Base-by-base conservation (phyloP, 78 protist species). In the Goniomonas avonlea region DNA sequence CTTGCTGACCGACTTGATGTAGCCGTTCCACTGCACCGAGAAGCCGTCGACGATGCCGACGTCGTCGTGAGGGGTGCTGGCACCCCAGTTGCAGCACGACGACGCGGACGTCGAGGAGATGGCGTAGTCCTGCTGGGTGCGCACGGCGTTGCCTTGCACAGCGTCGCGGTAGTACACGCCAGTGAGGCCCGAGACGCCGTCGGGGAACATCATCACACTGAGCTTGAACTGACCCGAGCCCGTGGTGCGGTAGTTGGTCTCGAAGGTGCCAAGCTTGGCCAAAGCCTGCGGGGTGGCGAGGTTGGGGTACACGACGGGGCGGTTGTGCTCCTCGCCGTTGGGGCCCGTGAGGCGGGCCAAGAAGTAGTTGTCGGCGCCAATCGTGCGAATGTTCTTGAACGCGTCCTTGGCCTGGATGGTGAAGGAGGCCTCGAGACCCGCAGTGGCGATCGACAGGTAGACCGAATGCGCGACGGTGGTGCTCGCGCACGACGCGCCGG, bases 141-240 rank as follows among this genome's bases (percentile, higher is more conserved):
- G n/a, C 8, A 23, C 75, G n/a, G 15, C 31, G 37, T 41, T 41
- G 34, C 34, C 13, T 18, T 41, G 20, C 1, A 7, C 7, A 23
- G 41, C 34, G 34, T 68, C 75, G 48, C 75, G 75, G 34, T 41
- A 68, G 75, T 68, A 68, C n/a, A 25, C 27, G n/a, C 75, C 75
- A 2, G n/a, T 7, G 34, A 68, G 48, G 9, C 75, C 75, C 3
- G 15, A 23, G 58, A 15, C 34, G 15, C 41, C 20, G n/a, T 48
- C 75, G n/a, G n/a, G n/a, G n/a, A n/a, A n/a, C 9, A 41, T 1
- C 29, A 27, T 39, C 7, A 68, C 25, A 23, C 23, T 53, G 39
- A 68, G 20, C 20, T 32, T 27, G 34, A 68, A 68, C 11, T 11
- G 13, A 18, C 75, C 75, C 11, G 58, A 41, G 27, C 27, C 21